phyloP scores from a whole-genome alignment of 306 rosid species.

The Oemleria cerasiformis region DNA sequence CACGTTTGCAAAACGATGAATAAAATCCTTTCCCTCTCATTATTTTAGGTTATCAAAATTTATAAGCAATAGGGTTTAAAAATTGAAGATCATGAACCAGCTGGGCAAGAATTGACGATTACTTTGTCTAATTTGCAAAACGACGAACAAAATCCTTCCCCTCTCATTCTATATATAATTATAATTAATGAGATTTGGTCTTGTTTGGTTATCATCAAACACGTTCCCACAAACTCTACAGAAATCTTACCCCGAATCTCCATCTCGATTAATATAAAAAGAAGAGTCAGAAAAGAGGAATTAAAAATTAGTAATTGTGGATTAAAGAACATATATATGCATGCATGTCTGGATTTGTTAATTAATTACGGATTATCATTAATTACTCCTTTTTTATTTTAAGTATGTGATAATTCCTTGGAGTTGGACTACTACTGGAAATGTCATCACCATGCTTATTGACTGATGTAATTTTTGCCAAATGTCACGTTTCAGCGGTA shows the following conservation, averaged over 20 bases:
- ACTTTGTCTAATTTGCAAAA: no score
- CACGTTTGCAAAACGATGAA: conserved; percentile 23
- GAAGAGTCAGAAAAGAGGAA: conserved; percentile 7
- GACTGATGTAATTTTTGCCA: no score
- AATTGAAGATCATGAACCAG: neutral
- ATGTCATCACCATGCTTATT: no score
- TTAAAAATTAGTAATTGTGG: neutral
- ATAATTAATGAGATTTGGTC: neutral
- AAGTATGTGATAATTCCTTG: no score
- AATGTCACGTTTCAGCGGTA: no score
- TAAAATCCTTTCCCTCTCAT: neutral
- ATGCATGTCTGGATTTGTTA: no score
- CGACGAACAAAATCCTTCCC: no score
- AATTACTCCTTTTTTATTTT: no score
- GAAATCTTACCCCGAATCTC: neutral
- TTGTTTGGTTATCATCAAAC: conserved; percentile 25
- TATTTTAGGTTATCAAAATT: neutral
- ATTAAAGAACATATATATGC: neutral
- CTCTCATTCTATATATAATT: no score
- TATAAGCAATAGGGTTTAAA: neutral
- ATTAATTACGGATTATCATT: no score
- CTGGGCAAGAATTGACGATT: conserved; percentile 12
- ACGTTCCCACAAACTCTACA: conserved; percentile 16
- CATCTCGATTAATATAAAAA: neutral
- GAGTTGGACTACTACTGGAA: no score